Conservation (phyloP, 257 asterid species). For the Buddleja alternifolia region DNA sequence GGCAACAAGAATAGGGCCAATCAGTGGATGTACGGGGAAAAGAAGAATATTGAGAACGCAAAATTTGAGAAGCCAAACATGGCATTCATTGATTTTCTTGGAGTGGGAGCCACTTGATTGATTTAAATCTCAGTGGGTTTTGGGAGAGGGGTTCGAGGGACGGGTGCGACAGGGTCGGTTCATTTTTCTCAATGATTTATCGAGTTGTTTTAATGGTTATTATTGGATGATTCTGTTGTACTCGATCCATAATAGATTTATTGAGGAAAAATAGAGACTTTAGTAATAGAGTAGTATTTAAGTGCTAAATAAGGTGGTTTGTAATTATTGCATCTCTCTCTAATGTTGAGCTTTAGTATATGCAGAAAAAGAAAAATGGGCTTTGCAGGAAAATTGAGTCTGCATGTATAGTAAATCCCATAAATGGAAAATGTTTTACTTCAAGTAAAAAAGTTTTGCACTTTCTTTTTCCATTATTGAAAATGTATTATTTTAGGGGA, state of each 20-base stretch:
- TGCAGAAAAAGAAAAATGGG: conserved; percentile 25
- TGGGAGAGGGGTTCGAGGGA: not conserved
- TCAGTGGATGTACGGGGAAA: conserved; percentile 40
- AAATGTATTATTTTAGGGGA: no score
- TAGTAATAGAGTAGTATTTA: conserved; percentile 6
- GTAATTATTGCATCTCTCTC: conserved; percentile 37
- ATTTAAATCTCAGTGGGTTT: not conserved
- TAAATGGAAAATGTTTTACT: conserved; percentile 29
- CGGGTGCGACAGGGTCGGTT: not conserved
- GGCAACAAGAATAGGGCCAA: conserved; percentile 47
- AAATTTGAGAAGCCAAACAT: conserved; percentile 31
- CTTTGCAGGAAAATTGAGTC: conserved; percentile 30
- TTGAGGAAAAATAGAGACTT: conserved; percentile 1
- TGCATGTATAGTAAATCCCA: conserved; percentile 37
- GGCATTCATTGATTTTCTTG: conserved; percentile 65
- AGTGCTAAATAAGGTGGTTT: conserved; percentile 26
- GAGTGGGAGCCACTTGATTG: conserved; percentile 55
- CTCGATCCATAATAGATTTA: not conserved
- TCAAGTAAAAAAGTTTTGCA: no score
- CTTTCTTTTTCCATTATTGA: no score
- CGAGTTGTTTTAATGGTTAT: not conserved
- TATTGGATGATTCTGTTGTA: no score
- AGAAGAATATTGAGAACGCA: conserved; percentile 22
- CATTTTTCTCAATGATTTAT: not conserved
- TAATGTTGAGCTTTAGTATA: conserved; percentile 14